Evolutionary conservation across 108 stramenopile genomes (phyloP).

Genomic region (Skeletonema costatum): DNA sequence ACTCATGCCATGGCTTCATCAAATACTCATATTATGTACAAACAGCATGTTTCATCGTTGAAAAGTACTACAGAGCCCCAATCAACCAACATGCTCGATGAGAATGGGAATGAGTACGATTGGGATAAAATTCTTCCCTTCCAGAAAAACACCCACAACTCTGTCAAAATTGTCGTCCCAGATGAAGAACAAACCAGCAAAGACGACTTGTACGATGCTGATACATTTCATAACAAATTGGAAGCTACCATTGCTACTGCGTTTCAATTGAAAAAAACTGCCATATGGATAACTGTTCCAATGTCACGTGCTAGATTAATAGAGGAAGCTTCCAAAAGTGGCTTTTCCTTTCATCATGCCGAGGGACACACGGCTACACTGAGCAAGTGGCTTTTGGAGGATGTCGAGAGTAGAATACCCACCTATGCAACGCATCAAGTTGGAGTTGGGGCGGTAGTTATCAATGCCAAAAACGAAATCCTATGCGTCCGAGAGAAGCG

Average conservation of each 20-base stretch:
- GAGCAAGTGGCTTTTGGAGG: constrained; percentile 57
- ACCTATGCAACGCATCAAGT: constrained; percentile 75
- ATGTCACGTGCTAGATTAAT: constrained; percentile 62
- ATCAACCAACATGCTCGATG: background rate
- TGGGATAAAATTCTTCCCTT: constrained; percentile 52
- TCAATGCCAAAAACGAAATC: constrained; percentile 67
- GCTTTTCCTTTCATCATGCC: constrained; percentile 71
- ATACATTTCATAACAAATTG: constrained; percentile 47
- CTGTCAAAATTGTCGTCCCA: constrained; percentile 60
- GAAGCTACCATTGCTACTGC: constrained; percentile 50
- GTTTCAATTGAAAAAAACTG: constrained; percentile 50
- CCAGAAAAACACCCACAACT: constrained; percentile 61
- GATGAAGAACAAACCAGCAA: constrained; percentile 9
- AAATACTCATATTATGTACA: background rate
- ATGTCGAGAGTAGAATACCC: constrained; percentile 61
- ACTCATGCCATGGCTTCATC: background rate
- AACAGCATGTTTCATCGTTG: background rate
- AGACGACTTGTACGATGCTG: constrained; percentile 22
- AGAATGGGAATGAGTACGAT: constrained; percentile 9
- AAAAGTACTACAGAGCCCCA: background rate
- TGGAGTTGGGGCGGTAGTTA: constrained; percentile 76
- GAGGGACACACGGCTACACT: constrained; percentile 54
- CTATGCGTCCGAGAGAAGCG: constrained; percentile 76
- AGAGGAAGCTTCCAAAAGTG: constrained; percentile 46
- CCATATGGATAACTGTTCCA: constrained; percentile 74